Conservation (phyloP, 140 eudicot species). For the Senecio squalidus region DNA sequence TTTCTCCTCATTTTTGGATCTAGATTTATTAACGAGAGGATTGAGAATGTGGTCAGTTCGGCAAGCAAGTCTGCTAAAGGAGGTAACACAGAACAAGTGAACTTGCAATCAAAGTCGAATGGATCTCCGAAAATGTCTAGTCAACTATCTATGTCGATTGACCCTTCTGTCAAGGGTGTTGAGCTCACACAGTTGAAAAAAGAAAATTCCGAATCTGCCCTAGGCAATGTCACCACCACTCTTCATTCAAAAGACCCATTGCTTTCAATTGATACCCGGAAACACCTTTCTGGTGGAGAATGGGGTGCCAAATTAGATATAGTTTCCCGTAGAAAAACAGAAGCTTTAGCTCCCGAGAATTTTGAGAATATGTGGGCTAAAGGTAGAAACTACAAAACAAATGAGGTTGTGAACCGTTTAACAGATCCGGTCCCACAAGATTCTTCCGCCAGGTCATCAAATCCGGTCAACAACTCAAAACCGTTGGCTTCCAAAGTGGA, state of each 20-base stretch:
- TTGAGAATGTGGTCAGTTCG: slow-evolving; percentile 66
- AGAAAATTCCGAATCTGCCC: slow-evolving; percentile 38
- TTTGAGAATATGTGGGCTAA: slow-evolving; percentile 93
- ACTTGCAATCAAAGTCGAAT: slow-evolving; percentile 38
- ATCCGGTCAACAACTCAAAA: slow-evolving; percentile 37
- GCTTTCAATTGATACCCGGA: slow-evolving; percentile 25
- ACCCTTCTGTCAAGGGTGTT: slow-evolving; percentile 85
- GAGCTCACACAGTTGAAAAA: slow-evolving; percentile 76
- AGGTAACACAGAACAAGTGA: slow-evolving; percentile 35
- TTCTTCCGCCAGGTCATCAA: slow-evolving; percentile 25
- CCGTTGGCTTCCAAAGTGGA: slow-evolving; percentile 31
- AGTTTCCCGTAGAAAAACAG: slow-evolving; percentile 68
- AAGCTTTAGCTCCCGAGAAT: slow-evolving; percentile 87
- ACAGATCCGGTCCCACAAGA: not conserved
- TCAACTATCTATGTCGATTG: slow-evolving; percentile 51
- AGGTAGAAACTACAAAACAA: slow-evolving; percentile 31
- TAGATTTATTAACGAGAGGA: slow-evolving; percentile 98
- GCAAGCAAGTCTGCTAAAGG: slow-evolving; percentile 52
- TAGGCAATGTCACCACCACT: slow-evolving; percentile 25
- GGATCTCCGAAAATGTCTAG: slow-evolving; percentile 43
- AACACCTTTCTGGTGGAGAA: slow-evolving; percentile 22
- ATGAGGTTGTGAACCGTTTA: not conserved
- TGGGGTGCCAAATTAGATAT: slow-evolving; percentile 71
- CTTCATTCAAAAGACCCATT: slow-evolving; percentile 24
- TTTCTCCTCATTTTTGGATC: slow-evolving; percentile 16